These are phyloP conservation scores for Rhizopogon vinicolor DNA, from an alignment of 768 basidiomycete species.

Conservation along the genomic window DNA sequence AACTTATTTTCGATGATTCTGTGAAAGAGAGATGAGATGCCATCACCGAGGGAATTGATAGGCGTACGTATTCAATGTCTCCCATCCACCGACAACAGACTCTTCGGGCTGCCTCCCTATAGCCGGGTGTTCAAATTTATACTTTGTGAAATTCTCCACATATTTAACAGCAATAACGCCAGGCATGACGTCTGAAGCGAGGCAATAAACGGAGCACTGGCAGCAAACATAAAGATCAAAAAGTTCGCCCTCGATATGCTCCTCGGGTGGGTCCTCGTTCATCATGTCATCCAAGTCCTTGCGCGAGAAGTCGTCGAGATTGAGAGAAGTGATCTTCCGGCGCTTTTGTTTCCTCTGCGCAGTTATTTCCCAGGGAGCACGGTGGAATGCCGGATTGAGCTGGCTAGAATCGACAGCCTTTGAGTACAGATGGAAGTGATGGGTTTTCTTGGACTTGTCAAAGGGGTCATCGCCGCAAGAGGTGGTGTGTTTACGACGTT, in stretches of 20 bases:
- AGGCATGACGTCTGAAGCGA: slow-evolving; percentile 66
- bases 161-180: slow-evolving; percentile 64
- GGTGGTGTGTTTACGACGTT: slow-evolving; percentile 39
- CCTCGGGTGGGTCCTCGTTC: slow-evolving; percentile 31
- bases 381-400: slow-evolving; percentile 56
- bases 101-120: slow-evolving; percentile 50
- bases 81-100: slow-evolving; percentile 52
- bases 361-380: slow-evolving; percentile 56
- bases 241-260: slow-evolving; percentile 41
- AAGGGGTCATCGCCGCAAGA: slow-evolving; percentile 55
- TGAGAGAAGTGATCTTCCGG: slow-evolving; percentile 44
- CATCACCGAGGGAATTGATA: slow-evolving; percentile 1
- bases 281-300: slow-evolving; percentile 24
- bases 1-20: slow-evolving; percentile 75
- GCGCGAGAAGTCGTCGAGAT: slow-evolving; percentile 20
- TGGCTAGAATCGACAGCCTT: slow-evolving; percentile 66
- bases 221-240: slow-evolving; percentile 83
- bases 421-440: slow-evolving; percentile 78
- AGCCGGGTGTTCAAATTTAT: slow-evolving; percentile 56
- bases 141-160: slow-evolving; percentile 58
- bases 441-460: slow-evolving; percentile 53
- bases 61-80: slow-evolving; percentile 64
- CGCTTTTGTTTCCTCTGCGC: slow-evolving; percentile 49
- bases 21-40: slow-evolving; percentile 5
- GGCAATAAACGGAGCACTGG: slow-evolving; percentile 73